Conservation (phyloP, 179 eudicot species). For the Camellia oleifera region DNA sequence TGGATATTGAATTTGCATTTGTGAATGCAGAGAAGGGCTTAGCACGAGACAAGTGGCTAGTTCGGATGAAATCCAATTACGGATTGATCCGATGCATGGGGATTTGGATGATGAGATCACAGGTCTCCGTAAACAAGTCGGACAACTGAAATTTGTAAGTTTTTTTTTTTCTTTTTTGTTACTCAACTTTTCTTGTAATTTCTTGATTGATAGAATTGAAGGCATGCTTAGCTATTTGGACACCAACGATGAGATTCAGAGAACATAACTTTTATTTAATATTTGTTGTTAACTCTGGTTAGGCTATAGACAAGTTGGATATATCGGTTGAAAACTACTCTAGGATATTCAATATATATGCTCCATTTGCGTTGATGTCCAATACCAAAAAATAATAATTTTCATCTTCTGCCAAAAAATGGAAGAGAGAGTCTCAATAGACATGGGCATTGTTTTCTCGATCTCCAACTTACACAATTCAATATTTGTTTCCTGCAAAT, state of each 20-base stretch:
- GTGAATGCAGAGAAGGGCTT: slow-evolving; percentile 62
- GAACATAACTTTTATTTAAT: not conserved
- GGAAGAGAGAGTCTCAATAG: no score
- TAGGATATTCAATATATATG: not conserved
- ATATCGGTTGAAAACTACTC: not conserved
- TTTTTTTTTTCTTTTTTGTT: not conserved
- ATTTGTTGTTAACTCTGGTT: not conserved
- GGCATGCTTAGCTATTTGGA: not conserved
- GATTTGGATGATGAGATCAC: slow-evolving; percentile 73
- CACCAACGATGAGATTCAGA: not conserved
- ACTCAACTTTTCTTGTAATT: not conserved
- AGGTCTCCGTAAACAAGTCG: slow-evolving; percentile 80
- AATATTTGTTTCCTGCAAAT: no score
- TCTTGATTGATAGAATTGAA: not conserved
- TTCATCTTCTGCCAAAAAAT: no score
- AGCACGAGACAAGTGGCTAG: slow-evolving; percentile 64
- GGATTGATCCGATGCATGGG: slow-evolving; percentile 84
- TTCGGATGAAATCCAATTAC: slow-evolving; percentile 75
- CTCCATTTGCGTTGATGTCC: not conserved
- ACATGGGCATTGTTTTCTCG: no score
- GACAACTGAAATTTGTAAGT: slow-evolving; percentile 59
- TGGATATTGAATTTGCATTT: not conserved
- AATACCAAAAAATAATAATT: not conserved
- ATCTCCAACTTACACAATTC: no score
- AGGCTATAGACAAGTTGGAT: not conserved